These are phyloP conservation scores for Ensete glaucum DNA, from an alignment of 176 grass and related monocot species.

Conservation along the genomic window DNA sequence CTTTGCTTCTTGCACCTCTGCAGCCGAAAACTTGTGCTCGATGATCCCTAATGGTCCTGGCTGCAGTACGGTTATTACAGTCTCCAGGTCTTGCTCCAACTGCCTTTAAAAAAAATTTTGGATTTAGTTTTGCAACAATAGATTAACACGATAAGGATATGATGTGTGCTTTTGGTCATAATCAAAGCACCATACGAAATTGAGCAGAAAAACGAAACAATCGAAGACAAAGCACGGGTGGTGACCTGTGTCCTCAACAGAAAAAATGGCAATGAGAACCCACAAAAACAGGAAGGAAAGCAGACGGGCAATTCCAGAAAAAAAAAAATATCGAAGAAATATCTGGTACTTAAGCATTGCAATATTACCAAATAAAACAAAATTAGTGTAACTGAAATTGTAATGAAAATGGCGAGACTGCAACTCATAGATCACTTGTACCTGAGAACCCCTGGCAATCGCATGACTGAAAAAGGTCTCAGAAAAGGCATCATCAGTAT, in stretches of 20 bases:
- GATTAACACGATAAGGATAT: not conserved
- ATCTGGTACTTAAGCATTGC: not conserved
- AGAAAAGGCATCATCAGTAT: conserved; percentile 6
- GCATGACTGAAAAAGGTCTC: not conserved
- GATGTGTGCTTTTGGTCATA: not conserved
- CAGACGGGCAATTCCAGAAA: not conserved
- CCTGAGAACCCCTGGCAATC: conserved; percentile 6
- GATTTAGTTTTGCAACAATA: not conserved
- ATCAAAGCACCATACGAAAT: not conserved
- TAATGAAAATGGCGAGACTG: not conserved
- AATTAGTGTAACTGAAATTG: not conserved
- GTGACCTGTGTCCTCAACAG: not conserved
- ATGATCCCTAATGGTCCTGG: conserved; percentile 78
- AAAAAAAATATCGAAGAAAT: not conserved
- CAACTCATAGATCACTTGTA: not conserved
- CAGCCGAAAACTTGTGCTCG: conserved; percentile 67
- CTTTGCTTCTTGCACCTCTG: conserved; percentile 47
- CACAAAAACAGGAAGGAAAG: not conserved
- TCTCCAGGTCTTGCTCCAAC: conserved; percentile 82
- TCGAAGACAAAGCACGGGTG: too few relatives aligned
- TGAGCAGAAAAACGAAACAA: not conserved
- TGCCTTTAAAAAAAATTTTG: conserved; percentile 42
- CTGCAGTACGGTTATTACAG: conserved; percentile 66
- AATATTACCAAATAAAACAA: not conserved
- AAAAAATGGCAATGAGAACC: not conserved